Base-by-base conservation (phyloP, 108 stramenopile genomes). In the Pseudonitzschia multistriata region DNA sequence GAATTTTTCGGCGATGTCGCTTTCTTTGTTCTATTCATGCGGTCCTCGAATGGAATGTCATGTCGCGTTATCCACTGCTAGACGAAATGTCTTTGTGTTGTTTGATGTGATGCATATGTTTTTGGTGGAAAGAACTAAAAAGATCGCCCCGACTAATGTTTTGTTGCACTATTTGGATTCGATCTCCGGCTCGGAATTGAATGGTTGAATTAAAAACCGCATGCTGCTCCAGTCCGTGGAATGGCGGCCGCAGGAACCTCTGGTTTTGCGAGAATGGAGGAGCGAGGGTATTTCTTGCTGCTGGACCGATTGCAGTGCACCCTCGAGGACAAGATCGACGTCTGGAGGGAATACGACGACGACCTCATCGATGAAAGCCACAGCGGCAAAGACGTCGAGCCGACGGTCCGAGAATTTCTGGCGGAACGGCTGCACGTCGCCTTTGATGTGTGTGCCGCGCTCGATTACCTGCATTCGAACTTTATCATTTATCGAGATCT, bases 221-320 rank as follows among this genome's bases (percentile, higher is more conserved):
- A 8, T 37, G 6, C 8, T 37, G 5, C 8, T 37, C 11, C 71
- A 59, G 57, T 93, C 27, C 83, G 92, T 14, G 92, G 82, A 17
- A 85, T 90, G 80, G 85, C 88, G 11, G 82, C 81, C 59, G 87
- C 86, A 21, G 91, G 91, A 25, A 89, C 87, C 3, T 67, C 78
- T 0, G 82, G 85, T 30, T 77, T 88, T 69, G 76, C 81, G 27
- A 68, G 67, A 13, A 63, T 82, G 70, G 53, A 81, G 34, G 79
- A 85, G 40, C 71, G 83, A 14, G 89, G 89, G n/a, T 93, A 90
- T 64, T 93, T 93, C 67, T 61, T 93, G 25, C 65, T 93, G 10
- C 70, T 93, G 49, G 92, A 93, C 80, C 78, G 92, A 68, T 66
- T 93, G 73, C 81, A 85, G 53, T 86, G 87, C 56, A 93, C 92